A percentile compares a stretch with the other conserved stretches of the same genome.
phyloP scores from a whole-genome alignment of 805 yeast species.

The Isabelozyma pseudorhagii region DNA sequence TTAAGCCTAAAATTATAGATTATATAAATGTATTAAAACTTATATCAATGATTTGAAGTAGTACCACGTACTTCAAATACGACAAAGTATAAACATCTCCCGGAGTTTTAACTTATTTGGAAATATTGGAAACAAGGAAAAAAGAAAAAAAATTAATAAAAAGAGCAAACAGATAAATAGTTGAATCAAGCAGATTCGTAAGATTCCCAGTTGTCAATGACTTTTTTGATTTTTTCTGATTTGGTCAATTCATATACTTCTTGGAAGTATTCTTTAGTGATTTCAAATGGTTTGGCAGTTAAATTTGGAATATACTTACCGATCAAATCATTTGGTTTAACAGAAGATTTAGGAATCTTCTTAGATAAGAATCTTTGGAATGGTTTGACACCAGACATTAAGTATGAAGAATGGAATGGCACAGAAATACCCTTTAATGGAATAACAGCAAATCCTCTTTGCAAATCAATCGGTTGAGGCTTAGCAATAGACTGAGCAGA shows the following conservation, averaged over 20 bases:
- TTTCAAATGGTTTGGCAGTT: conserved; percentile 95
- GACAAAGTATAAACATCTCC: not conserved
- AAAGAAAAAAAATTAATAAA: too few relatives aligned
- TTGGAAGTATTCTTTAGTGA: conserved; percentile 95
- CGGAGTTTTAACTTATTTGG: not conserved
- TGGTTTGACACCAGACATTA: conserved; percentile 98
- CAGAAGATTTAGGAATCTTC: conserved; percentile 93
- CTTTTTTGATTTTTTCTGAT: conserved; percentile 84
- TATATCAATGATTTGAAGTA: conserved; percentile 1
- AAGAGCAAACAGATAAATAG: not conserved
- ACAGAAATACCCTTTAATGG: conserved; percentile 99
- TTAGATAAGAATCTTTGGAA: conserved; percentile 96
- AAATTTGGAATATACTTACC: conserved; percentile 97
- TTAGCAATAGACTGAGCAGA: conserved; percentile 77
- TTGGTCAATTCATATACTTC: conserved; percentile 91
- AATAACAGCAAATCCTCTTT: conserved; percentile 97
- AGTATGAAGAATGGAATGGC: conserved; percentile 99
- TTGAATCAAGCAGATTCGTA: conserved; percentile 51
- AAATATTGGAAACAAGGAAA: not conserved
- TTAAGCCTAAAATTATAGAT: conserved; percentile 1
- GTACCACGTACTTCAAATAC: conserved; percentile 8
- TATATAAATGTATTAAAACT: conserved; percentile 1
- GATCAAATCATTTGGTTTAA: conserved; percentile 88
- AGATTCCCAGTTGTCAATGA: conserved; percentile 93
- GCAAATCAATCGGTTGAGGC: conserved; percentile 94